Conservation (phyloP, 371 early-diverging fungal genomes). For the Lichtheimia corymbifera region DNA sequence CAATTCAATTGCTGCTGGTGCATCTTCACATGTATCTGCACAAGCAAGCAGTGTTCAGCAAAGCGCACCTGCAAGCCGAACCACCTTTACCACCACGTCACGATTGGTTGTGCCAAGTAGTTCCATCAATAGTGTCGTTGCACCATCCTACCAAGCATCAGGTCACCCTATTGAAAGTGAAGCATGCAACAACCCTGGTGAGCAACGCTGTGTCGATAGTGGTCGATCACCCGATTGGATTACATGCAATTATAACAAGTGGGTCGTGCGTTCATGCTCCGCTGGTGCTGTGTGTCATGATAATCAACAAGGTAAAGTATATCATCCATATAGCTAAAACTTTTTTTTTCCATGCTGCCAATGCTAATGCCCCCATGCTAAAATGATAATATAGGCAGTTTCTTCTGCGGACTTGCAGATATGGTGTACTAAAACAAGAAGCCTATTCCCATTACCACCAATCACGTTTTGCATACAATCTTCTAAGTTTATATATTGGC, state of each 20-base stretch:
- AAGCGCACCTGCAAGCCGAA: not conserved
- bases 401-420: too few species aligned
- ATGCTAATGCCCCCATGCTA: too few species aligned
- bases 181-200: slow-evolving; percentile 16
- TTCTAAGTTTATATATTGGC: too few species aligned
- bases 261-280: slow-evolving; percentile 34
- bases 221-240: slow-evolving; percentile 28
- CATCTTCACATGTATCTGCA: slow-evolving; percentile 1
- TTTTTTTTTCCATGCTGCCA: too few species aligned
- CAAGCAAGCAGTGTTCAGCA: not conserved
- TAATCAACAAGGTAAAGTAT: too few species aligned
- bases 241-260: slow-evolving; percentile 30
- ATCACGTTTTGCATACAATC: too few species aligned
- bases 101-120: slow-evolving; percentile 2
- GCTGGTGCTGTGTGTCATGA: slow-evolving; percentile 30
- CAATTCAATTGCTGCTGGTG: not conserved
- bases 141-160: slow-evolving; percentile 9
- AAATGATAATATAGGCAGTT: too few species aligned
- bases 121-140: slow-evolving; percentile 1
- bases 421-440: too few species aligned
- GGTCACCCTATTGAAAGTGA: slow-evolving; percentile 1
- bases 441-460: too few species aligned
- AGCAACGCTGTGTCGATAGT: slow-evolving; percentile 26
- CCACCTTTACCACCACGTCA: slow-evolving; percentile 1
- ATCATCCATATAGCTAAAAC: too few species aligned